Conservation (phyloP, 2,329 filamentous ascomycete species). For the Monosporascus sp. region DNA sequence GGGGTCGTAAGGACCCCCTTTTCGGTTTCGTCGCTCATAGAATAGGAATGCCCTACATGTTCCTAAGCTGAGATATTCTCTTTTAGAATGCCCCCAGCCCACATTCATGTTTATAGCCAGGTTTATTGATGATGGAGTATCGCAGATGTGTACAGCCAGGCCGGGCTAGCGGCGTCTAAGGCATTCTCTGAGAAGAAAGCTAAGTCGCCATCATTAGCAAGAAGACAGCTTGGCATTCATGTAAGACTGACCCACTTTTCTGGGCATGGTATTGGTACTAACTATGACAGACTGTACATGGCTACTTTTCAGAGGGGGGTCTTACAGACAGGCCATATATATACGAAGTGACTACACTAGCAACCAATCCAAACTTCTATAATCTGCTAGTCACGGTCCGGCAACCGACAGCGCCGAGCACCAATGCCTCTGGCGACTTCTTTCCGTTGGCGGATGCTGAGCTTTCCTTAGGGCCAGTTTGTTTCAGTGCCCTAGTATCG, state of each 20-base stretch:
- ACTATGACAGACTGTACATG: conserved; percentile 44
- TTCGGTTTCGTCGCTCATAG: too few species aligned
- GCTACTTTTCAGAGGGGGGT: conserved; percentile 47
- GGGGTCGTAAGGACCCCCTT: neutral
- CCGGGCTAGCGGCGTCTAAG: conserved; percentile 31
- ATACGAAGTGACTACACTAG: conserved; percentile 41
- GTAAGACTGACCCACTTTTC: conserved; percentile 24
- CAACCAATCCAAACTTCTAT: conserved; percentile 41
- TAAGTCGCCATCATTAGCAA: conserved; percentile 6
- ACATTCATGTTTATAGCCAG: too few species aligned
- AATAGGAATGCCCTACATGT: too few species aligned
- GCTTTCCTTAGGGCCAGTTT: conserved; percentile 34
- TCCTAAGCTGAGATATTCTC: too few species aligned
- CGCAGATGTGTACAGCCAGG: conserved; percentile 35
- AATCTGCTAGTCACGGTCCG: conserved; percentile 44
- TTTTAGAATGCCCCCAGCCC: too few species aligned
- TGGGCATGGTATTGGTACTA: neutral
- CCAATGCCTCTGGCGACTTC: conserved; percentile 24
- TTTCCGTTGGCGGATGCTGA: conserved; percentile 35
- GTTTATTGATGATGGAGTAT: neutral
- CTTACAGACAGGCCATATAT: conserved; percentile 45
- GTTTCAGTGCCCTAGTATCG: conserved; percentile 47
- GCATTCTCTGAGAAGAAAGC: conserved; percentile 25
- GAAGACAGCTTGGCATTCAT: conserved; percentile 30
- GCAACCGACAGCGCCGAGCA: conserved; percentile 38